Percentiles rank a stretch among this genome's conserved stretches.
Conservation (phyloP, 768 basidiomycete genomes). For the Suillus hirtellus region DNA sequence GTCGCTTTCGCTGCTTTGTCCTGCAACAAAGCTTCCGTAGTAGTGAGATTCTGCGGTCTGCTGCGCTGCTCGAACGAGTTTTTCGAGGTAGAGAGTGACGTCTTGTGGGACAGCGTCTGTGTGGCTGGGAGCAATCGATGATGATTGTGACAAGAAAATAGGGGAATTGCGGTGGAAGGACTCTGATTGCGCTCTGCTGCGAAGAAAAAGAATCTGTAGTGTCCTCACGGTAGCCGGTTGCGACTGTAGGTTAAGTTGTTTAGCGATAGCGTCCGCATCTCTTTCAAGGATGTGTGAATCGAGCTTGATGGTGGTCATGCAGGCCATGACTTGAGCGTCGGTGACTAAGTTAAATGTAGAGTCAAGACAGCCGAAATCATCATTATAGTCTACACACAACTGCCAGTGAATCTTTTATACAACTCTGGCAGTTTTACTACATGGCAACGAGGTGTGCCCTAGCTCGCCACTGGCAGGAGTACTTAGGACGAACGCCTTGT, state of each 20-base stretch:
- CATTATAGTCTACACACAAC: neutral
- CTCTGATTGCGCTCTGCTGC: neutral
- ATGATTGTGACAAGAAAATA: constrained; percentile 17
- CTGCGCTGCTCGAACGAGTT: constrained; percentile 42
- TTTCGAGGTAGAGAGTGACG: constrained; percentile 13
- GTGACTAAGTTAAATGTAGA: neutral
- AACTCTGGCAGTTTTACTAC: neutral
- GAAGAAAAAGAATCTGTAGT: neutral
- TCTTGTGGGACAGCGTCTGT: constrained; percentile 12
- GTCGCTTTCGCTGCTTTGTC: constrained; percentile 55
- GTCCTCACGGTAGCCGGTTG: constrained; percentile 1
- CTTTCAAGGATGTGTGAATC: neutral
- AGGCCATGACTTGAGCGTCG: neutral
- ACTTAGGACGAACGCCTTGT: neutral
- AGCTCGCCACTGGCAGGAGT: neutral
- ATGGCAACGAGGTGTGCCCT: neutral
- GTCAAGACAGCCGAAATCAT: neutral
- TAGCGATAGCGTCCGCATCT: neutral
- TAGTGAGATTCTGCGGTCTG: constrained; percentile 39
- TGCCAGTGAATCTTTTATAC: neutral
- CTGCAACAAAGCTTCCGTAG: constrained; percentile 55
- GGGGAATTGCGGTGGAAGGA: neutral
- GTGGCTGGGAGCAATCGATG: neutral
- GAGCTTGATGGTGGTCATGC: neutral
- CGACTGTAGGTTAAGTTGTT: neutral